Evolutionary conservation across 2,329 filamentous ascomycete genomes (phyloP), one percentile per base, ranked within the genome.

Genomic region (Dothideomycetidae sp.): DNA sequence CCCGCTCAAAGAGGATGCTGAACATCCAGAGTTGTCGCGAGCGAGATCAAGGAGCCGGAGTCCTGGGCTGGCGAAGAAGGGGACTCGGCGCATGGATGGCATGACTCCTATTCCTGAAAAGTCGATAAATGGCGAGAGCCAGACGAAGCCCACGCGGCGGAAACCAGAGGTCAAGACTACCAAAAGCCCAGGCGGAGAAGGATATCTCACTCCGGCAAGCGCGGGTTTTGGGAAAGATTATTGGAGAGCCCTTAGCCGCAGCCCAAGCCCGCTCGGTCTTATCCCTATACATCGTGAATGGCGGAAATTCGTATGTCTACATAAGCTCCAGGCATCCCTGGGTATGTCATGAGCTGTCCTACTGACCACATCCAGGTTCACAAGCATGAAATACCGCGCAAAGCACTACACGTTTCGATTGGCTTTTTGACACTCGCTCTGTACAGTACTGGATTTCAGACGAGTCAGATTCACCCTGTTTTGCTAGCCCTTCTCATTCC

Each of bases 261-360:
- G 84, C 49, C 90, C 90, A 2, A 93, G 83, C 50, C 90, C 90
- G 7, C 70, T 96, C 3, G 90, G 90, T 5, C 68, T 96, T 33
- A 98, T 98, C 43, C 90, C 90, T 2, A 88, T 98, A 50, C 90
- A 98, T 58, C 71, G 82, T 43, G 80, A 90, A 54, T 98, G 90
- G 73, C 74, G 84, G 49, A 80, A 72, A 17, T 85, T 98, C 53
- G 82, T 93, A 54, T 40, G 61, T 57, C 12, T n/a, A n/a, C n/a
- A n/a, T n/a, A n/a, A n/a, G n/a, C n/a, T n/a, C n/a, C n/a, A n/a
- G n/a, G 28, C 3, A 11, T 31, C 4, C 10, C 29, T 19, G 7
- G 30, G 12, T 13, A 14, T 26, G 19, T 3, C 29, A 16, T 17
- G 18, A 29, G 13, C 10, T 5, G n/a, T 17, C 7, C 14, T 17